Evolutionary conservation across 139 green algal species (phyloP).

Genomic region (Marvania coccoides): DNA sequence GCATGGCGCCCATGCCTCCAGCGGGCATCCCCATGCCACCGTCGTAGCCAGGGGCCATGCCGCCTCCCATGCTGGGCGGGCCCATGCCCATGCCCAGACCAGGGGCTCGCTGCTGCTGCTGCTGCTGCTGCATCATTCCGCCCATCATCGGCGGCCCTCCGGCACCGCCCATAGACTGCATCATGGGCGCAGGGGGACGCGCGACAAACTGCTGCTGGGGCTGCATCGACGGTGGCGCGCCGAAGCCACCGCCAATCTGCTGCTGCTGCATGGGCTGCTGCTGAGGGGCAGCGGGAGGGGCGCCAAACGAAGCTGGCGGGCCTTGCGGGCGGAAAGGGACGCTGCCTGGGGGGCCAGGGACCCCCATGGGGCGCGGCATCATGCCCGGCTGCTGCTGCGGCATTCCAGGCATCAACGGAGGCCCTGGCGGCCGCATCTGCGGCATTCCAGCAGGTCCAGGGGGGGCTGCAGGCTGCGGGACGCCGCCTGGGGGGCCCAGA

Average conservation of each 20-base stretch:
- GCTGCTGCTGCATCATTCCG: background rate
- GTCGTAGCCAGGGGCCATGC: slow-evolving; percentile 4
- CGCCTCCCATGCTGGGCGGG: background rate
- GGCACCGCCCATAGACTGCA: no score
- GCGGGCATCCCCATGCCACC: background rate
- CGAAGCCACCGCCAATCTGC: no score
- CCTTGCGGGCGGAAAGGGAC: no score
- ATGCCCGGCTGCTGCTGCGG: background rate
- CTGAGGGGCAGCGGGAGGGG: no score
- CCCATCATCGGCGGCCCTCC: background rate
- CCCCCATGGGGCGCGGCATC: no score
- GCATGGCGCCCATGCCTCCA: slow-evolving; percentile 18
- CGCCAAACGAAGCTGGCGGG: background rate
- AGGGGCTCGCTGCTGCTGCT: background rate
- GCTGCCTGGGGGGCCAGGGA: no score
- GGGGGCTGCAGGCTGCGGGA: background rate
- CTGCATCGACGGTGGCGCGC: no score
- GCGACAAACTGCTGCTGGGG: no score
- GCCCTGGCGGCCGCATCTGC: background rate
- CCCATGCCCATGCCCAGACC: background rate
- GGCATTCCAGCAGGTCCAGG: background rate
- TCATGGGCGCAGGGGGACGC: no score
- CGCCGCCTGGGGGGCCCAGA: no score
- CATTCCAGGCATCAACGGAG: background rate
- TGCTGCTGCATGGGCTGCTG: no score